Evolutionary conservation across 306 rosid genomes (phyloP).

Genomic region (Bauhinia variegata): DNA sequence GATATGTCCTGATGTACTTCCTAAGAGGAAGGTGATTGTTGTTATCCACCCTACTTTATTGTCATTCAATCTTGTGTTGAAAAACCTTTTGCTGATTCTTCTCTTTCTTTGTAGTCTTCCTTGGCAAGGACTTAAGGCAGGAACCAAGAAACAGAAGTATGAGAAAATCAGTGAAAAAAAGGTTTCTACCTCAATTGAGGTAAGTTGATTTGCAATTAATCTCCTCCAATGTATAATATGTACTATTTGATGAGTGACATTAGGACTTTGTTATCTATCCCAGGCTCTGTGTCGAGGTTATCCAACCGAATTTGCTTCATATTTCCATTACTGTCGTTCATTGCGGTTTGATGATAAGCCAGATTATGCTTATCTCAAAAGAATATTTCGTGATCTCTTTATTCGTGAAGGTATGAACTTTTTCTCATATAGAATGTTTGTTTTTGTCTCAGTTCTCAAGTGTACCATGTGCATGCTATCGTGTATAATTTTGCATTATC

Average conservation of each 20-base stretch:
- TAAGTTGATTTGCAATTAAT: constrained; percentile 31
- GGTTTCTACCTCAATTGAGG: constrained; percentile 94
- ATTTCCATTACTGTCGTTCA: constrained; percentile 96
- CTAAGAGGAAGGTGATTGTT: constrained; percentile 87
- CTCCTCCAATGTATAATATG: constrained; percentile 5
- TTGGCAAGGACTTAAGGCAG: constrained; percentile 99
- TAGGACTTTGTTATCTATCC: constrained; percentile 43
- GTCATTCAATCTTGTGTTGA: constrained; percentile 32
- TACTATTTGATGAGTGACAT: constrained; percentile 14
- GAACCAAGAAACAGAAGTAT: constrained; percentile 92
- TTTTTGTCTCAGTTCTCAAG: constrained; percentile 2
- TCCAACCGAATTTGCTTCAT: constrained; percentile 96
- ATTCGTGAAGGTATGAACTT: constrained; percentile 81
- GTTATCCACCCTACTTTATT: constrained; percentile 26
- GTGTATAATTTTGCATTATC: constrained; percentile 4
- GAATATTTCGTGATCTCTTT: constrained; percentile 93
- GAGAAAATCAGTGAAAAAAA: constrained; percentile 94
- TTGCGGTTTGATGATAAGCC: constrained; percentile 94
- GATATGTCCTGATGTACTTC: constrained; percentile 85
- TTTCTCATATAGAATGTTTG: constrained; percentile 1
- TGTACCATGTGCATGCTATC: constrained; percentile 3
- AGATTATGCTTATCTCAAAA: constrained; percentile 92
- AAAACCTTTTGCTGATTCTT: constrained; percentile 29
- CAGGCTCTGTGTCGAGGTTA: constrained; percentile 94
- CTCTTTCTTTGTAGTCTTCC: constrained; percentile 70